Conservation (phyloP, 345 rosid genomes). For the Trapa incisa region DNA sequence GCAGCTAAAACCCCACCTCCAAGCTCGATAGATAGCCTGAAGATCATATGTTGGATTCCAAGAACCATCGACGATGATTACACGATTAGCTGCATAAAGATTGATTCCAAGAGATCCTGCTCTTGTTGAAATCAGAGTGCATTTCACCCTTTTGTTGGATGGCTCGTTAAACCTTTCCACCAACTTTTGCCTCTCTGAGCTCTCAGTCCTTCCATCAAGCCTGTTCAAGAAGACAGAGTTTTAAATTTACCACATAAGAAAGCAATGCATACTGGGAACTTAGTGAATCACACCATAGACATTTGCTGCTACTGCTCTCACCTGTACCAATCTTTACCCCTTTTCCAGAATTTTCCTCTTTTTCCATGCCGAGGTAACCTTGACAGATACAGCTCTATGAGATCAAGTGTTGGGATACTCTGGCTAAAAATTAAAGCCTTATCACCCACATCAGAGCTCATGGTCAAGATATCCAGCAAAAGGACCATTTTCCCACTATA, state of each 20-base stretch:
- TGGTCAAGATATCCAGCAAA: slow-evolving; percentile 75
- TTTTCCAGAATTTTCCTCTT: slow-evolving; percentile 81
- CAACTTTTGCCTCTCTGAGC: slow-evolving; percentile 89
- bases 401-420: slow-evolving; percentile 96
- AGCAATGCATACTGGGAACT: background rate
- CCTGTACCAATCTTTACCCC: slow-evolving; percentile 99
- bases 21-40: slow-evolving; percentile 95
- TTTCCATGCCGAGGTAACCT: slow-evolving; percentile 60
- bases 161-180: slow-evolving; percentile 94
- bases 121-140: slow-evolving; percentile 89
- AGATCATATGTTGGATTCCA: slow-evolving; percentile 99
- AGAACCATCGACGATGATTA: slow-evolving; percentile 93
- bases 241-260: background rate
- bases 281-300: background rate
- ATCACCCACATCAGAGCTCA: slow-evolving; percentile 68
- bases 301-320: slow-evolving; percentile 18
- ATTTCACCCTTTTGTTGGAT: slow-evolving; percentile 68
- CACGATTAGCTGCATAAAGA: slow-evolving; percentile 97
- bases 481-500: slow-evolving; percentile 98
- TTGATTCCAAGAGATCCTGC: slow-evolving; percentile 99
- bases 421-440: slow-evolving; percentile 95
- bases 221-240: slow-evolving; percentile 24
- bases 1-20: slow-evolving; percentile 47
- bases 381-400: slow-evolving; percentile 86
- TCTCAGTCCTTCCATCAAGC: slow-evolving; percentile 93